Base-by-base conservation (phyloP, 2,329 filamentous ascomycete species). In the Trichoderma koningiopsis region DNA sequence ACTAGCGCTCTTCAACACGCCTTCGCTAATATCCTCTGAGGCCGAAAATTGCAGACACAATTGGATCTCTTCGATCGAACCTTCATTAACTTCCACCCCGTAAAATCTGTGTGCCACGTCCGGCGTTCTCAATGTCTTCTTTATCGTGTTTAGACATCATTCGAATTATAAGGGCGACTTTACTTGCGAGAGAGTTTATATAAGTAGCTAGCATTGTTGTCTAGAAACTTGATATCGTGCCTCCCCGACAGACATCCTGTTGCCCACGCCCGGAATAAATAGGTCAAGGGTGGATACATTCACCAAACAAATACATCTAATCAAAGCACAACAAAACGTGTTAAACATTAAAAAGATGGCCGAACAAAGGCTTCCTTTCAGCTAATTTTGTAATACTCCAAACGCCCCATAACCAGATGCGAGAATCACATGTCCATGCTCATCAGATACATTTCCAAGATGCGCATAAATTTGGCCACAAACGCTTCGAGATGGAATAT, bases 401-500 rank as follows among this genome's bases (percentile, higher is more conserved):
- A 52, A 57, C 68, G 68, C 68, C 63, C 55, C 64, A 24, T 52
- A 43, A 59, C 64, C 55, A 52, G 31, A 55, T 52, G 49, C 57
- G 37, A 47, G 27, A 62, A 70, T 82, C 77, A 89, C 81, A 89
- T 83, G 67, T 94, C 92, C 90, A 96, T 94, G 72, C 90, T 92
- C 92, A 97, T 95, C 69, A 91, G 81, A 77, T 89, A 96, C 89
- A 94, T 95, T 83, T 99, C 96, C 72, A 95, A 88, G 74, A 98
- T 89, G 74, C 95, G 89, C 95, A 99, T 98, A 79, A 98, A 97
- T 83, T 97, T 98, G 69, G 95, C 95, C 70, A 99, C 96, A 81
- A 99, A 99, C 4, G 96, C 96, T 81, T 99, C 96, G 4, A 99
- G 84, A 77, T 99, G 96, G 81, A 99, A 99, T 72, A 99, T 98